Percentiles rank a stretch among this genome's conserved stretches.
Conservation (phyloP, 228 moss, liverwort and hornwort species). For the Sphagnum magellanicum region DNA sequence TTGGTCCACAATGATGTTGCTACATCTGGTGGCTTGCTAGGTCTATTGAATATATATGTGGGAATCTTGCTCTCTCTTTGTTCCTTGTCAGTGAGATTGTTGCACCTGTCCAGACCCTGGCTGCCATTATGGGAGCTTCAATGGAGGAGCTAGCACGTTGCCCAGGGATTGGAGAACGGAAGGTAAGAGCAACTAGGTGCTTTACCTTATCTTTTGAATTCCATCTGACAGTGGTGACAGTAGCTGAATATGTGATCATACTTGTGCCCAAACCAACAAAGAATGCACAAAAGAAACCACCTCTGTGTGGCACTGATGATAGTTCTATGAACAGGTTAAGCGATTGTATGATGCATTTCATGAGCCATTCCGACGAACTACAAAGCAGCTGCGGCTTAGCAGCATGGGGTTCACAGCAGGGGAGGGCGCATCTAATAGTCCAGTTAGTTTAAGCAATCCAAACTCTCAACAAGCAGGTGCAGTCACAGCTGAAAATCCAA, state of each 20-base stretch:
- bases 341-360: conserved; percentile 92
- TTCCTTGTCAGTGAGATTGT: too few species aligned
- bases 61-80: not conserved
- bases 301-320: not conserved
- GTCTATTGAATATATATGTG: too few species aligned
- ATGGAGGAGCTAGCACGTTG: conserved; percentile 92
- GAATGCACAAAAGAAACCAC: not conserved
- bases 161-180: conserved; percentile 95
- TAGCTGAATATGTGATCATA: too few species aligned
- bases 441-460: conserved; percentile 11
- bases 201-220: too few species aligned
- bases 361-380: conserved; percentile 81
- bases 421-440: conserved; percentile 16
- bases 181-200: conserved; percentile 32
- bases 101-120: conserved; percentile 51
- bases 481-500: conserved; percentile 1
- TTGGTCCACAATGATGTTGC: not conserved
- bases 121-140: conserved; percentile 73
- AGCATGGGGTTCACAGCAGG: conserved; percentile 20
- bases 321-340: conserved; percentile 58
- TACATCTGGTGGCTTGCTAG: too few species aligned
- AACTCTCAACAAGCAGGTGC: not conserved
- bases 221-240: too few species aligned
- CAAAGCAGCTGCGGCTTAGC: conserved; percentile 58
- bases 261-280: too few species aligned